Base-by-base conservation (phyloP, 176 grass and related monocot genomes). In the Poa annua region DNA sequence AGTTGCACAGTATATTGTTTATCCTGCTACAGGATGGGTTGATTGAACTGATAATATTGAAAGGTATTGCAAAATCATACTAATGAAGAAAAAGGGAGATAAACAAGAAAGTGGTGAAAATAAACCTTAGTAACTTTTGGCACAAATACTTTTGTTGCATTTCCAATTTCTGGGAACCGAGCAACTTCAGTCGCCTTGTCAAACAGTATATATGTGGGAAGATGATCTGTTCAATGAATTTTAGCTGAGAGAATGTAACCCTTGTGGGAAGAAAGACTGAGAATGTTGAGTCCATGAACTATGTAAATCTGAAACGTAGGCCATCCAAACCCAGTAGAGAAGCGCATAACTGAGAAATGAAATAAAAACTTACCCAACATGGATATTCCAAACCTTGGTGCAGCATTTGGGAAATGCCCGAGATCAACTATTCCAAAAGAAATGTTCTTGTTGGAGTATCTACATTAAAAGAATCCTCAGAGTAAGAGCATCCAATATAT, bases 351-450 rank as follows among this genome's bases (percentile, higher is more conserved):
- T 78, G n/a, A 81, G 24, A 69, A 73, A 11, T 29, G 41, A 63
- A 81, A 74, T 13, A 77, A 65, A 75, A 71, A 77, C 11, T 66
- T 96, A 99, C 93, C 91, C 85, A 83, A 84, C 71, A 95, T 85
- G 71, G 93, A 99, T 93, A 99, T 86, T 76, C 96, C 93, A 87
- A 96, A 99, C 69, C 88, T 93, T 51, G 91, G 81, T 52, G 93
- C 91, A 80, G 91, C 93, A 93, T 96, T 96, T 88, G 96, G 96
- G n/a, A 95, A 99, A 83, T 95, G 96, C 75, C 96, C 96, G 48
- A 99, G 80, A 91, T 96, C 96, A 82, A 99, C 71, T 92, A 92
- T 80, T 81, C 91, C 93, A 93, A 99, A 99, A 65, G 96, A 95
- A 53, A 99, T 87, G 45, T 90, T 96, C 86, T 93, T 99, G 81